Percentiles rank a stretch among this genome's conserved stretches.
Evolutionary conservation across 495 filamentous ascomycete species (phyloP).

Genomic region (Daldinia bambusicola): DNA sequence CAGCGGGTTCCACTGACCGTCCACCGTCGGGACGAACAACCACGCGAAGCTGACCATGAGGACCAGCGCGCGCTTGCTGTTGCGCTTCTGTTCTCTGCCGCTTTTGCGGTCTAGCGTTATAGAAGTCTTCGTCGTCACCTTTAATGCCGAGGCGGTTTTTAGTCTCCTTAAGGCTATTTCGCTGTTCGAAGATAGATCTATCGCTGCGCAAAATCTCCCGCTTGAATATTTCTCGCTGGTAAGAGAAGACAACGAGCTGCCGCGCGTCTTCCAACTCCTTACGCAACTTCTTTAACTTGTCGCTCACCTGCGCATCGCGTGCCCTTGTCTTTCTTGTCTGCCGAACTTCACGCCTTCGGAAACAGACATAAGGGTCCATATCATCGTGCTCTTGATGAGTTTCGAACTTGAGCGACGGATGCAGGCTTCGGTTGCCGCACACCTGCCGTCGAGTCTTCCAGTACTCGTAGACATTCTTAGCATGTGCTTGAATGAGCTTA

Average conservation of each 20-base stretch:
- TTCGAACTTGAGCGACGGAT: slow-evolving; percentile 88
- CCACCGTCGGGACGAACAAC: slow-evolving; percentile 74
- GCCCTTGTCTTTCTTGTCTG: slow-evolving; percentile 94
- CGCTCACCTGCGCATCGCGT: slow-evolving; percentile 90
- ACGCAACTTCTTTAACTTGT: slow-evolving; percentile 91
- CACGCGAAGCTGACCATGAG: slow-evolving; percentile 67
- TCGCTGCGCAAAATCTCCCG: slow-evolving; percentile 79
- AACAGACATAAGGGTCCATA: slow-evolving; percentile 96
- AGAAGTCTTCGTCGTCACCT: slow-evolving; percentile 91
- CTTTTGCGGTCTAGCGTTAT: slow-evolving; percentile 89
- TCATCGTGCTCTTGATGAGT: slow-evolving; percentile 93
- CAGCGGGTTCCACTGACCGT: slow-evolving; percentile 70
- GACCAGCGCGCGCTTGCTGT: slow-evolving; percentile 50
- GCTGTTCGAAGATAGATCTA: slow-evolving; percentile 79
- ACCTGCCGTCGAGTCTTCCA: slow-evolving; percentile 80
- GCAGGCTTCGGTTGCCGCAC: slow-evolving; percentile 72
- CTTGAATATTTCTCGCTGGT: slow-evolving; percentile 79
- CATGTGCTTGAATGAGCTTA: slow-evolving; percentile 74
- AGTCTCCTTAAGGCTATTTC: slow-evolving; percentile 80
- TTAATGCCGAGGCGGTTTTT: slow-evolving; percentile 91
- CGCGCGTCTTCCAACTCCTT: slow-evolving; percentile 92
- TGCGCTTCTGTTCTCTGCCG: slow-evolving; percentile 62
- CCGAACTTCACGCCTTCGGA: slow-evolving; percentile 93
- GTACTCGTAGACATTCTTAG: slow-evolving; percentile 88
- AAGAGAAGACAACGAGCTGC: slow-evolving; percentile 78